Base-by-base conservation (phyloP, 345 rosid species). In the Capsella bursapastoris region DNA sequence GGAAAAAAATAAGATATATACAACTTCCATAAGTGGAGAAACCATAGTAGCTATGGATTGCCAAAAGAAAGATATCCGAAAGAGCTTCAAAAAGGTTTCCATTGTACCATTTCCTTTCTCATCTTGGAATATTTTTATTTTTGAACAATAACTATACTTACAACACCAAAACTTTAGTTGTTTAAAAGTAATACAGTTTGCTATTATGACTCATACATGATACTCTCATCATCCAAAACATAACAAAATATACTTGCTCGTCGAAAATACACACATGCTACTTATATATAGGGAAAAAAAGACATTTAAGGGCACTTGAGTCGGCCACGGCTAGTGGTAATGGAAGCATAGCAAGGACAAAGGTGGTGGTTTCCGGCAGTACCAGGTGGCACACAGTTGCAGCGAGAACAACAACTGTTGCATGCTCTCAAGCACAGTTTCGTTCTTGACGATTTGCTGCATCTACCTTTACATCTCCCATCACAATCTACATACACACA, bases 321-420 rank as follows among this genome's bases (percentile, higher is more conserved):
- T 5, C 81, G 68, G 38, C 84, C 83, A 6, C 76, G 71, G 5
- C 62, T 81, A 3, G 86, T 81, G 50, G 83, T 83, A 64, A 81
- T 74, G 40, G 75, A 57, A 28, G 84, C 84, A 5, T 83, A 81
- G 40, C 86, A 81, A 38, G 84, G 84, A 44, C 86, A 83, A 0
- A 71, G 70, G 2, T 83, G 56, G 31, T 57, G 57, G 70, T 83
- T 83, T 3, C 86, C 84, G 35, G 76, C 58, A 9, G 83, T 83
- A 1, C 86, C 84, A n/a, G 86, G 84, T 64, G 86, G 86, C 3
- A 81, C 86, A 66, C 86, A 83, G 72, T 81, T 81, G 67, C 84
- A 83, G 4, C 83, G 74, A 2, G 29, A 31, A 61, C 86, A 83
- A 68, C 86, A 81, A 4, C 18, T 83, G 53, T 76, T 73, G 73